A percentile compares a stretch with the other conserved stretches of the same genome.
phyloP scores from a whole-genome alignment of 2,329 filamentous ascomycete genomes.

The Escovopsis sp. region DNA sequence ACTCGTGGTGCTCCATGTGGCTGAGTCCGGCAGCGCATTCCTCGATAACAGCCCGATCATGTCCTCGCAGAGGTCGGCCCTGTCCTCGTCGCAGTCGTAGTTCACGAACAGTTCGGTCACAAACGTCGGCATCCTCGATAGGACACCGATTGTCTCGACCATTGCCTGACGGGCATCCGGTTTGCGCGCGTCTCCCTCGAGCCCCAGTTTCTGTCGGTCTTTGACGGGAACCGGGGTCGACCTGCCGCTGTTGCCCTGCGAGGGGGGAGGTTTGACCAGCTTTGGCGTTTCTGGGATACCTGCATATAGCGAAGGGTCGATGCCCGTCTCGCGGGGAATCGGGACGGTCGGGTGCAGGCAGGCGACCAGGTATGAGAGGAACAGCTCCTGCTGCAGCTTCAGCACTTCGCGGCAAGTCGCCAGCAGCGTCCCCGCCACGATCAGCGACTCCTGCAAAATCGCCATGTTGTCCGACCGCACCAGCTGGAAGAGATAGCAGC shows the following conservation, averaged over 20 bases:
- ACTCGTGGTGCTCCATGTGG: slow-evolving; percentile 97
- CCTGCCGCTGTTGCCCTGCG: slow-evolving; percentile 63
- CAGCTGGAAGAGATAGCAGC: slow-evolving; percentile 88
- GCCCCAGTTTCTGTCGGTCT: slow-evolving; percentile 79
- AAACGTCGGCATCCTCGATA: slow-evolving; percentile 85
- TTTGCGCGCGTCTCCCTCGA: slow-evolving; percentile 83
- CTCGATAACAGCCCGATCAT: slow-evolving; percentile 84
- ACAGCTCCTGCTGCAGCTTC: slow-evolving; percentile 93
- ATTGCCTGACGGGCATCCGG: slow-evolving; percentile 95
- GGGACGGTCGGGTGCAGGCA: slow-evolving; percentile 90
- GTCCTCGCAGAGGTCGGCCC: slow-evolving; percentile 85
- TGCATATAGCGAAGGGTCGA: slow-evolving; percentile 81
- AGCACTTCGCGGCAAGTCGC: slow-evolving; percentile 82
- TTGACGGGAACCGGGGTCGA: slow-evolving; percentile 83
- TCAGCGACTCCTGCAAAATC: slow-evolving; percentile 80
- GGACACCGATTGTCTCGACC: slow-evolving; percentile 88
- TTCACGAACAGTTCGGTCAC: slow-evolving; percentile 95
- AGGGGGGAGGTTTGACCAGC: slow-evolving; percentile 61
- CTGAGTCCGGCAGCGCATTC: slow-evolving; percentile 92
- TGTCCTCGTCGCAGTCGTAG: slow-evolving; percentile 90
- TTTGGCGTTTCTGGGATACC: slow-evolving; percentile 88
- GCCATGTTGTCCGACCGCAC: slow-evolving; percentile 94
- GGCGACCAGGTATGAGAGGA: slow-evolving; percentile 83
- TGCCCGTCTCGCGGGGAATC: slow-evolving; percentile 78
- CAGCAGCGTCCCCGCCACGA: slow-evolving; percentile 80